Evolutionary conservation across 2,329 filamentous ascomycete species (phyloP), one percentile per base, ranked within the genome.

Genomic region (Alternaria burnsii): DNA sequence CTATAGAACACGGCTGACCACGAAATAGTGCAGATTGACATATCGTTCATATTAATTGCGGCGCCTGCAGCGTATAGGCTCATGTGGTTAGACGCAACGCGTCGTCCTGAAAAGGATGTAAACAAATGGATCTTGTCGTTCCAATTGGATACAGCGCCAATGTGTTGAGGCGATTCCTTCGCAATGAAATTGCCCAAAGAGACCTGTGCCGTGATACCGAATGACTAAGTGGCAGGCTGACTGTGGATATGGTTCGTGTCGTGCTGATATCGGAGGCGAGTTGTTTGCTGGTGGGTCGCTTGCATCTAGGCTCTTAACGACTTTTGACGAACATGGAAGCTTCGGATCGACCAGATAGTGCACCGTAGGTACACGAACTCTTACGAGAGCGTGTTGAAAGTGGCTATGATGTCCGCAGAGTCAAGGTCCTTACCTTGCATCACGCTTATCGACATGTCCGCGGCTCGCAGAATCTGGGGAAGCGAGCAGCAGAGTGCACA

Each of bases 11-110:
- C n/a, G 34, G 34, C 10, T n/a, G n/a, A 14, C 32, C 38, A 26
- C 20, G 32, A 38, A 50, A 50, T 50, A 22, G 46, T 50, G 50
- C 36, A 41, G 16, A 40, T 52, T 41, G 24, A 41, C 34, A 14
- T 36, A 52, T 18, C 16, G 36, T 18, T 16, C 24, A 24, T 26
- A 51, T 52, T 26, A n/a, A 51, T 56, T 50, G 48, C 48, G 52
- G 60, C 52, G 52, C 48, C 42, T 56, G 59, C 42, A 47, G 54
- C 58, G 41, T 32, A 58, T 41, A 48, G 41, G 24, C 11, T 36
- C 32, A 50, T 26, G 30, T 50, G 30, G 20, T n/a, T 22, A 50
- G 46, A 38, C 46, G 46, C 46, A 26, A 20, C 46, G 46, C 32
- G 30, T 50, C 30, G 46, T 44, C 43, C 36, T 46, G 18, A 32